Evolutionary conservation across 768 basidiomycete species (phyloP).

Genomic region (Amanita polypyramis): DNA sequence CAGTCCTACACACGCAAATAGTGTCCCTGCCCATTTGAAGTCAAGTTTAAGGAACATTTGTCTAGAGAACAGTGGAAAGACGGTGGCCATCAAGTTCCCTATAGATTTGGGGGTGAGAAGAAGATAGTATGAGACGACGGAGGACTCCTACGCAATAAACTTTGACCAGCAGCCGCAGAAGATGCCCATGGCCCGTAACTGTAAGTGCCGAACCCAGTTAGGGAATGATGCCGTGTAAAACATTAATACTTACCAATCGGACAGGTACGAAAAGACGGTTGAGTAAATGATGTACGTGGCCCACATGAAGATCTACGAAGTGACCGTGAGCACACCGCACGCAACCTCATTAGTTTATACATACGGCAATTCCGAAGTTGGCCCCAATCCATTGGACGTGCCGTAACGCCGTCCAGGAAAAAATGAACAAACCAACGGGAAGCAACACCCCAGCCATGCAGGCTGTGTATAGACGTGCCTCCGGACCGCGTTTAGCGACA

Average conservation of each 20-base stretch:
- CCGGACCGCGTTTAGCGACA: too few relatives aligned
- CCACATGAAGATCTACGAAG: conserved; percentile 34
- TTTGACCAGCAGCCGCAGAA: conserved; percentile 60
- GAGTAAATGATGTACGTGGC: conserved; percentile 37
- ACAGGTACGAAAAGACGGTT: too few relatives aligned
- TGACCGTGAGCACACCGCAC: not conserved
- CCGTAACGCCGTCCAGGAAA: conserved; percentile 54
- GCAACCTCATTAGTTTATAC: too few relatives aligned
- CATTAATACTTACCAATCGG: too few relatives aligned
- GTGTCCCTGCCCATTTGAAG: conserved; percentile 51
- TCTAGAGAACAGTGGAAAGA: conserved; percentile 61
- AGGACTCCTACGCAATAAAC: conserved; percentile 36
- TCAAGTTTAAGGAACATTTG: conserved; percentile 46
- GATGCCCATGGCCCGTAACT: conserved; percentile 56
- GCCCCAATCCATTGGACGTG: conserved; percentile 49
- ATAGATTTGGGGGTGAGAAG: too few relatives aligned
- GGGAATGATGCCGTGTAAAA: conserved; percentile 56
- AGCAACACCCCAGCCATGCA: conserved; percentile 40
- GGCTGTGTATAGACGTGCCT: too few relatives aligned
- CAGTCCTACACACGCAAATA: conserved; percentile 42
- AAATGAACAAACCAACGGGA: conserved; percentile 60
- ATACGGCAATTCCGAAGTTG: conserved; percentile 38
- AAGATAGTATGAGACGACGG: not conserved
- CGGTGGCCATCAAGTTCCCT: conserved; percentile 41
- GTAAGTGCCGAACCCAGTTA: not conserved